These are phyloP conservation scores for Pseudogymnoascus sp. DNA, from an alignment of 2,329 filamentous ascomycete genomes.

Conservation along the genomic window DNA sequence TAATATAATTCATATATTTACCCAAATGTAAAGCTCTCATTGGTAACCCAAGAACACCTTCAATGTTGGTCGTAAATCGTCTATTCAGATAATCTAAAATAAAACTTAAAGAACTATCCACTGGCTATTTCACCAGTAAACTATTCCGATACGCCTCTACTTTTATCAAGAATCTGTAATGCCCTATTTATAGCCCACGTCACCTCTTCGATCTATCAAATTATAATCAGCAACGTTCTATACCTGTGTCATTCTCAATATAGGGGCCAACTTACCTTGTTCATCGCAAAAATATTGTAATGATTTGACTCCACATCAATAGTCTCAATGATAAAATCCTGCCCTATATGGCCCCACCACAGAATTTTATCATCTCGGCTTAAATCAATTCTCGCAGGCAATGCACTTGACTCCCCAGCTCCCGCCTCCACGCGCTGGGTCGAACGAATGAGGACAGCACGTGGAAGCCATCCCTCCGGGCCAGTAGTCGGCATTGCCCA, in stretches of 20 bases:
- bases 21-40: neutral
- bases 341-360: neutral
- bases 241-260: neutral
- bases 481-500: neutral
- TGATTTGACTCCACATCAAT: neutral
- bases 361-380: neutral
- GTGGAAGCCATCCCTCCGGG: neutral
- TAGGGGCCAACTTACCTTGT: neutral
- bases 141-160: neutral
- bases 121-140: neutral
- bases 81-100: neutral
- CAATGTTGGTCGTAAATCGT: neutral
- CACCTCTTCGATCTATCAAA: neutral
- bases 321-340: constrained; percentile 3
- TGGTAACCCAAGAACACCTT: neutral
- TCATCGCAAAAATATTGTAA: neutral
- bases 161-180: neutral
- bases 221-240: neutral
- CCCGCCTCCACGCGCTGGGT: neutral
- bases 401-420: neutral
- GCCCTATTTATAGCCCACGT: neutral
- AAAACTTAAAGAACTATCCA: neutral
- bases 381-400: neutral
- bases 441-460: neutral
- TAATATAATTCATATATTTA: neutral